phyloP scores from a whole-genome alignment of 2,329 filamentous ascomycete species.

The Pseudopyrenochaeta lycopersici region DNA sequence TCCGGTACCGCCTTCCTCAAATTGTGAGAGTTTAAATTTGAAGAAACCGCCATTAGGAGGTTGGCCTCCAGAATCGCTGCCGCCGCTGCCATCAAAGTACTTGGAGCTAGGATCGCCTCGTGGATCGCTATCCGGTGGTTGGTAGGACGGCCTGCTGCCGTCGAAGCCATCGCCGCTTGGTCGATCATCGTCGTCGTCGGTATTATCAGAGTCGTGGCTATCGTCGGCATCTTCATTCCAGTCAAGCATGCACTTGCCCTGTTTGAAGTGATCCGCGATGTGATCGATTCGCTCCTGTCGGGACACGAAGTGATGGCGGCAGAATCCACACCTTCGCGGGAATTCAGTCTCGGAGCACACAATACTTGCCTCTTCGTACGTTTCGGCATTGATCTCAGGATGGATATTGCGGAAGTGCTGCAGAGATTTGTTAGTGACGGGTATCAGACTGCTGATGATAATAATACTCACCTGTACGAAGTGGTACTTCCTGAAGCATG shows the following conservation, averaged over 20 bases:
- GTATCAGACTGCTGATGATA: not conserved
- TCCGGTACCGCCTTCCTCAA: conserved; percentile 17
- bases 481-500: conserved; percentile 49
- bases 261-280: conserved; percentile 50
- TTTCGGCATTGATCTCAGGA: conserved; percentile 38
- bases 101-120: conserved; percentile 25
- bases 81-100: conserved; percentile 24
- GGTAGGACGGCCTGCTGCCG: conserved; percentile 27
- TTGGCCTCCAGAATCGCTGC: conserved; percentile 18
- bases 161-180: conserved; percentile 38
- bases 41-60: conserved; percentile 34
- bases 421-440: conserved; percentile 3
- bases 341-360: conserved; percentile 47
- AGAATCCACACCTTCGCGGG: conserved; percentile 48
- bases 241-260: conserved; percentile 50
- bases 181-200: conserved; percentile 36
- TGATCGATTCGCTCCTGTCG: conserved; percentile 50
- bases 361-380: conserved; percentile 42
- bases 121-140: conserved; percentile 29
- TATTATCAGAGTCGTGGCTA: conserved; percentile 30
- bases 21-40: conserved; percentile 44
- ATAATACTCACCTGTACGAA: conserved; percentile 37
- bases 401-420: conserved; percentile 51
- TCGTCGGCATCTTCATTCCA: conserved; percentile 43
- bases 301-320: conserved; percentile 42